A percentile compares a stretch with the other conserved stretches of the same genome.
Conservation (phyloP, 2,329 filamentous ascomycete species). For the Neobulgaria alba region DNA sequence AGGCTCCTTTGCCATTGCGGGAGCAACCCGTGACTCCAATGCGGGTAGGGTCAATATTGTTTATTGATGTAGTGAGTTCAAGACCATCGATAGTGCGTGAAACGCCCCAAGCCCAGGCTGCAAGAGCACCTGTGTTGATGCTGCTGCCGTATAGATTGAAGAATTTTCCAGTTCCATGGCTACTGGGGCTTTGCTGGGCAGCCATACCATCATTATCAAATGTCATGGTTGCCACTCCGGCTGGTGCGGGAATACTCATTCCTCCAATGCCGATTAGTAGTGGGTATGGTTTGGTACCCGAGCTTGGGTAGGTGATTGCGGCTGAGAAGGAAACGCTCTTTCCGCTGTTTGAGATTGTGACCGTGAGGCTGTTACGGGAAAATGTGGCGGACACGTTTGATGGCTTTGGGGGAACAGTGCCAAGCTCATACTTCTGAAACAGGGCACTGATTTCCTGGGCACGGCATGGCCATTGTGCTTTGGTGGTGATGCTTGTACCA, state of each 20-base stretch:
- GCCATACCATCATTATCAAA: slow-evolving; percentile 52
- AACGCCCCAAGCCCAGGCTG: slow-evolving; percentile 56
- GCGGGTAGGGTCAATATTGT: slow-evolving; percentile 38
- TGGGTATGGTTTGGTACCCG: slow-evolving; percentile 40
- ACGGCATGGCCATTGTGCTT: slow-evolving; percentile 41
- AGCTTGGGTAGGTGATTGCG: slow-evolving; percentile 33
- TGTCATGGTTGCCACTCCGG: slow-evolving; percentile 45
- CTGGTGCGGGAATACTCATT: slow-evolving; percentile 45
- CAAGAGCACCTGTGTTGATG: slow-evolving; percentile 48
- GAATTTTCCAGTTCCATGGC: slow-evolving; percentile 49
- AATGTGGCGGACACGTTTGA: slow-evolving; percentile 38
- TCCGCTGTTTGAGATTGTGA: slow-evolving; percentile 37
- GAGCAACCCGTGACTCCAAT: slow-evolving; percentile 55
- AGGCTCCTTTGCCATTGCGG: slow-evolving; percentile 55
- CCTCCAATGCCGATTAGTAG: slow-evolving; percentile 50
- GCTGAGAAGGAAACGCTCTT: slow-evolving; percentile 39
- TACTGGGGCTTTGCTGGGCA: slow-evolving; percentile 36
- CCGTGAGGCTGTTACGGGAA: slow-evolving; percentile 35
- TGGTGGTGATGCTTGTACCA: slow-evolving; percentile 36
- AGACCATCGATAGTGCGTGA: slow-evolving; percentile 51
- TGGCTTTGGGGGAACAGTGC: slow-evolving; percentile 38
- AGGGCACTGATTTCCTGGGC: slow-evolving; percentile 39
- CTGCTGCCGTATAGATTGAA: slow-evolving; percentile 48
- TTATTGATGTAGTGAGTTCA: slow-evolving; percentile 35
- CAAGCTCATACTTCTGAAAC: slow-evolving; percentile 43